Percentiles rank a stretch among this genome's conserved stretches.
Conservation (phyloP, 2,329 filamentous ascomycete genomes). For the Verticillium klebahnii region DNA sequence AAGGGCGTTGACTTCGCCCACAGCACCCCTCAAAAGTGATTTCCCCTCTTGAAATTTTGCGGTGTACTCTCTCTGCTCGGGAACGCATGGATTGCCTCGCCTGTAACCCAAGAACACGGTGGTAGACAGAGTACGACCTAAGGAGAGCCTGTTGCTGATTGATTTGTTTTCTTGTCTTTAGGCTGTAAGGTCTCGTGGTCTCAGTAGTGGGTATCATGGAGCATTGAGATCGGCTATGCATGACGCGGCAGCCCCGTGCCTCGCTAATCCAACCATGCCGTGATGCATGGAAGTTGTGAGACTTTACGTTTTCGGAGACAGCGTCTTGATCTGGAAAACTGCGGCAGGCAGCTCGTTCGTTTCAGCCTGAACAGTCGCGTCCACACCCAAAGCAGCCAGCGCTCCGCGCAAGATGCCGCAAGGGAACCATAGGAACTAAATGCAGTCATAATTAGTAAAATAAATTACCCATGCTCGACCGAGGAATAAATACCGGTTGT, state of each 20-base stretch:
- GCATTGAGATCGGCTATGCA: neutral
- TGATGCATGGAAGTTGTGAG: neutral
- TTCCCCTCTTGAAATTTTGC: conserved; percentile 22
- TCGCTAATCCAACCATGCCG: neutral
- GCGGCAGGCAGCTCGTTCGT: conserved; percentile 80
- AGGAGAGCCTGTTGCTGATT: conserved; percentile 22
- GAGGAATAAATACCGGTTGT: conserved; percentile 61
- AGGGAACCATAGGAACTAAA: conserved; percentile 88
- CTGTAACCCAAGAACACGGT: conserved; percentile 15
- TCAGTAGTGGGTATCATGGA: neutral
- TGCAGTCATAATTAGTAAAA: neutral
- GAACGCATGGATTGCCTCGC: conserved; percentile 8
- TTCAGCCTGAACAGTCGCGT: conserved; percentile 87
- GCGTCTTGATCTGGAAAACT: conserved; percentile 93
- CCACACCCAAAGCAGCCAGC: conserved; percentile 87
- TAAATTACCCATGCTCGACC: neutral
- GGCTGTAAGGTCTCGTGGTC: conserved; percentile 18
- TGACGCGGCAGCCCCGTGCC: neutral
- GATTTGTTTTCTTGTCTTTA: conserved; percentile 17
- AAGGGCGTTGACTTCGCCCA: conserved; percentile 90
- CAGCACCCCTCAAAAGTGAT: conserved; percentile 86
- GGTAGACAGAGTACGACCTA: conserved; percentile 13
- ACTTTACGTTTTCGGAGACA: conserved; percentile 43
- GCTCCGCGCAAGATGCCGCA: conserved; percentile 89
- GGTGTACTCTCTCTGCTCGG: neutral